These are phyloP conservation scores for Russula ochroleuca DNA, from an alignment of 768 basidiomycete species.

Conservation along the genomic window DNA sequence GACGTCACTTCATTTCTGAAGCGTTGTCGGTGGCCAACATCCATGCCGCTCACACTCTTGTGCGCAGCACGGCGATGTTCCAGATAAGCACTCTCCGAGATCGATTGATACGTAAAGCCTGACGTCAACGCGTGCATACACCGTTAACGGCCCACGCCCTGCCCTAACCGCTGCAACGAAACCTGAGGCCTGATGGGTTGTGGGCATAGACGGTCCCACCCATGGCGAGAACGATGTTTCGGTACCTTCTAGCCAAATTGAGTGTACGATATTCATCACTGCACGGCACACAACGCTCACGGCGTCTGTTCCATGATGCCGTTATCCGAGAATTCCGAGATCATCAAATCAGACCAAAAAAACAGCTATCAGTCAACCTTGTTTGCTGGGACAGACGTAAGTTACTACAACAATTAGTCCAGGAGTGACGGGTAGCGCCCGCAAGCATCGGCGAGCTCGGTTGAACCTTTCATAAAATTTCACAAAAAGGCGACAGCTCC, in stretches of 20 bases:
- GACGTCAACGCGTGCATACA: neutral
- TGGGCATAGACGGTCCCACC: neutral
- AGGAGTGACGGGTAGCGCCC: neutral
- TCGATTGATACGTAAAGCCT: neutral
- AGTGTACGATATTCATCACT: neutral
- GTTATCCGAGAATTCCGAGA: conserved; percentile 2
- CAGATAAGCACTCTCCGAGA: neutral
- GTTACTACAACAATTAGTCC: neutral
- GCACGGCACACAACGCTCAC: neutral
- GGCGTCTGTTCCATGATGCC: neutral
- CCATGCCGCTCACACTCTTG: neutral
- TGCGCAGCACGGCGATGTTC: conserved; percentile 1
- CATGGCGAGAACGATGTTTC: neutral
- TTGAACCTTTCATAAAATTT: neutral
- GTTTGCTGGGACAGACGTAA: neutral
- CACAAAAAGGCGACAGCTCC: neutral
- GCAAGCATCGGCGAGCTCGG: neutral
- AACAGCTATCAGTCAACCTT: neutral
- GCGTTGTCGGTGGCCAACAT: neutral
- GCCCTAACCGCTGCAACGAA: neutral
- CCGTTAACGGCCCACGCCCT: neutral
- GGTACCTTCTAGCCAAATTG: neutral
- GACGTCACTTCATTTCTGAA: conserved; percentile 5
- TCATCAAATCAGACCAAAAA: neutral
- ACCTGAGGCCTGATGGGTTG: neutral